A percentile compares a stretch with the other conserved stretches of the same genome.
Evolutionary conservation across 129 eudicot species (phyloP).

Genomic region (Calendula officinalis): DNA sequence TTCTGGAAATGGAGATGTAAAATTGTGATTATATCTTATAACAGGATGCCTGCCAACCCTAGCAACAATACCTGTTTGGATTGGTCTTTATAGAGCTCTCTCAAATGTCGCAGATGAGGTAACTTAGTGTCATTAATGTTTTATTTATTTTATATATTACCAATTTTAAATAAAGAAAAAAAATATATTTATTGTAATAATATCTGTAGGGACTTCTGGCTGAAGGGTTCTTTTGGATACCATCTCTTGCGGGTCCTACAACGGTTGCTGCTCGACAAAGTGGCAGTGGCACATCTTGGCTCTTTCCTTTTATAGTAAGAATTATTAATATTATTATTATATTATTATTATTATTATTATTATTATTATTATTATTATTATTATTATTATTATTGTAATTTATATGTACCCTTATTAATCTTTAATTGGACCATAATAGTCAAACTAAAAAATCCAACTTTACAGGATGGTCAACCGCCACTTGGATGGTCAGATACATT

Average conservation of each 20-base stretch:
- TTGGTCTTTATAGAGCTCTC: conserved; percentile 96
- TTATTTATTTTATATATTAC: conserved; percentile 1
- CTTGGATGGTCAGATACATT: conserved; percentile 96
- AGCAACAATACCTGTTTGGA: conserved; percentile 98
- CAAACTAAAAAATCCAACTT: neutral
- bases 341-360: too few species aligned
- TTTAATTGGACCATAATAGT: conserved; percentile 6
- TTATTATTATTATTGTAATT: neutral
- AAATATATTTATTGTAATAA: neutral
- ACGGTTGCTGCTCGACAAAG: conserved; percentile 84
- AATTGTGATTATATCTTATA: neutral
- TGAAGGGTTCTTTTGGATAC: conserved; percentile 99
- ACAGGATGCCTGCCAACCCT: conserved; percentile 96
- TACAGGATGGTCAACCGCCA: conserved; percentile 93
- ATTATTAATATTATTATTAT: neutral
- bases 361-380: too few species aligned
- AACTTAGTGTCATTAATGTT: conserved; percentile 1
- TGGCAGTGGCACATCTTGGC: conserved; percentile 95
- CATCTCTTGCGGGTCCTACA: conserved; percentile 97
- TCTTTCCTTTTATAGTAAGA: conserved; percentile 88
- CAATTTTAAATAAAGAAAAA: neutral
- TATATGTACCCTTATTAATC: neutral
- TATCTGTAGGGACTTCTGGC: conserved; percentile 69
- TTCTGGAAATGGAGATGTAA: too few species aligned
- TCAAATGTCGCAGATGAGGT: conserved; percentile 99